Conservation (phyloP, 2,329 filamentous ascomycete species). For the Polytolypa hystricis region DNA sequence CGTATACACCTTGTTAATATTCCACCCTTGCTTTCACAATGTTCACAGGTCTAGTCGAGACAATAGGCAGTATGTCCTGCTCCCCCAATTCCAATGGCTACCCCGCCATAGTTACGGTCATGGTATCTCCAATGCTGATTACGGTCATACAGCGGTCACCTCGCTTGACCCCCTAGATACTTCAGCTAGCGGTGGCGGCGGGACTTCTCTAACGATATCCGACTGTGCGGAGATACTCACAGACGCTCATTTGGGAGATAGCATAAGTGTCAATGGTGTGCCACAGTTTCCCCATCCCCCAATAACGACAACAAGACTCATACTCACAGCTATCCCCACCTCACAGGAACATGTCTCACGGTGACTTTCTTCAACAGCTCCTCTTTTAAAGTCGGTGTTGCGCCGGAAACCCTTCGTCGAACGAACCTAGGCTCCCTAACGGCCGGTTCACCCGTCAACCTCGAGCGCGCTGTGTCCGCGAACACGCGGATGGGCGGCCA, state of each 20-base stretch:
- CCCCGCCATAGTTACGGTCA: slow-evolving; percentile 6
- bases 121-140: slow-evolving; percentile 2
- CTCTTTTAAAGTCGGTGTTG: slow-evolving; percentile 82
- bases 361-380: slow-evolving; percentile 58
- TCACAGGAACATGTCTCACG: slow-evolving; percentile 68
- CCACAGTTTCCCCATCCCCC: not conserved
- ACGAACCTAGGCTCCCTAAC: slow-evolving; percentile 79
- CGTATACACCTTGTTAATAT: too few relatives aligned
- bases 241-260: slow-evolving; percentile 81
- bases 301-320: not conserved
- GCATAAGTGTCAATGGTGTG: slow-evolving; percentile 79
- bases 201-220: slow-evolving; percentile 80
- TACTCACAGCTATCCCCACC: not conserved
- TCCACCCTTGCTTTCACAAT: slow-evolving; percentile 44
- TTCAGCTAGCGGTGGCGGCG: slow-evolving; percentile 58
- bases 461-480: slow-evolving; percentile 85
- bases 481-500: slow-evolving; percentile 95
- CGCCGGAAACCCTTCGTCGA: slow-evolving; percentile 87
- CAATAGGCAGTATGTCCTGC: slow-evolving; percentile 66
- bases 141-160: slow-evolving; percentile 52
- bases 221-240: slow-evolving; percentile 64
- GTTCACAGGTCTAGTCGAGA: slow-evolving; percentile 94
- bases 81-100: slow-evolving; percentile 7
- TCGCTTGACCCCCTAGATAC: slow-evolving; percentile 69
- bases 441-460: slow-evolving; percentile 63